Conservation (phyloP, 75 land plant genomes). For the Picea sitchensis region DNA sequence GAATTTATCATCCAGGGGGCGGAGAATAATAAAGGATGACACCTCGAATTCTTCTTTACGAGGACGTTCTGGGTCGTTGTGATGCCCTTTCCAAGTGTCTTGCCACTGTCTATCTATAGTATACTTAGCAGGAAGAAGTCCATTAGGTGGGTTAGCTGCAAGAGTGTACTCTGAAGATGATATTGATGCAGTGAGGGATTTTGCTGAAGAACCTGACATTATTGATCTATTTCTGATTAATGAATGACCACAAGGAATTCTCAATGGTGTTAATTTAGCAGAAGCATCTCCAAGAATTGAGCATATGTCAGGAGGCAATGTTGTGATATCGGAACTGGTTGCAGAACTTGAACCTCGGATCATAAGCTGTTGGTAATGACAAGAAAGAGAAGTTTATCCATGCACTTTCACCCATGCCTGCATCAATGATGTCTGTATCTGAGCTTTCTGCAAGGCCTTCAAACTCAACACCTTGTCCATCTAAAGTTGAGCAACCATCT, state of each 20-base stretch:
- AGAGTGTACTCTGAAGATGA: constrained; percentile 89
- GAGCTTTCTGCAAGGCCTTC: too few relatives aligned
- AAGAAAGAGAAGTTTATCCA: too few relatives aligned
- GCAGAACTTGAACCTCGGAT: constrained; percentile 87
- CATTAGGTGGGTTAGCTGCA: constrained; percentile 32
- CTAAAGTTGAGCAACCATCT: too few relatives aligned
- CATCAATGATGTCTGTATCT: too few relatives aligned
- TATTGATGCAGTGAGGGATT: constrained; percentile 81
- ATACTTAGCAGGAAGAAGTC: constrained; percentile 74
- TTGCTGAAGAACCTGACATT: constrained; percentile 78
- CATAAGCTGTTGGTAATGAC: too few relatives aligned
- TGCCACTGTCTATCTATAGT: constrained; percentile 47
- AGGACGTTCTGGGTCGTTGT: too few relatives aligned
- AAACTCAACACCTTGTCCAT: too few relatives aligned
- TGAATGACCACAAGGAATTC: constrained; percentile 93
- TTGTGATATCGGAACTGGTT: constrained; percentile 66
- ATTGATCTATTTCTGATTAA: constrained; percentile 86
- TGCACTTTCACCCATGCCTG: too few relatives aligned
- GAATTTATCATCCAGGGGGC: too few relatives aligned
- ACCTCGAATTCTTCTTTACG: too few relatives aligned
- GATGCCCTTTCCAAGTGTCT: too few relatives aligned
- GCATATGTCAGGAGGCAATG: constrained; percentile 37
- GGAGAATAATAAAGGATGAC: too few relatives aligned
- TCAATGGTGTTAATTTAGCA: constrained; percentile 37
- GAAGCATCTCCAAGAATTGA: constrained; percentile 43